Base-by-base conservation (phyloP, 2,329 filamentous ascomycete genomes). In the Aspergillus sp. region DNA sequence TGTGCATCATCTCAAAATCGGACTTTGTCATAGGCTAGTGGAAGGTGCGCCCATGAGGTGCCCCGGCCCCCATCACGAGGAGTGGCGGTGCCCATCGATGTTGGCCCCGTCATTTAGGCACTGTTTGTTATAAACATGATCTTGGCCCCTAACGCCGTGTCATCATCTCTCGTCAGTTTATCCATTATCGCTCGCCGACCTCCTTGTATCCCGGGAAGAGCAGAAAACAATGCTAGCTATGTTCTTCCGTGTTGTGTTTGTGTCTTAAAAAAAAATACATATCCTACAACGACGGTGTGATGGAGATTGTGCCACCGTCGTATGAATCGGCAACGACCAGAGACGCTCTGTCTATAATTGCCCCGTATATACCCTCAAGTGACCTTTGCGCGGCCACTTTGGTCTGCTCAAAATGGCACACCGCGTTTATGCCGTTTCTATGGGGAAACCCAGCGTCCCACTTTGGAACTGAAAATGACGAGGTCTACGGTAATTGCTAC, bases 381-480 rank as follows among this genome's bases (percentile, higher is more conserved):
- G 82, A 85, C 57, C 76, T 87, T 5, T 86, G 82, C 61, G 77
- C 82, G 23, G 80, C 79, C 7, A 80, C 81, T 5, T 70, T 86
- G 27, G 84, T 86, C 8, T 85, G 80, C 64, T 79, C 73, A 54
- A 73, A 76, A 75, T 86, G 84, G 83, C 82, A 86, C 64, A 65
- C 72, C 27, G 79, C 82, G n/a, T 86, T 86, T 62, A 77, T 80
- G 52, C 83, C 83, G 2, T 80, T 82, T 61, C 76, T 87, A 1
- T 87, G 85, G 85, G 84, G 84, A 15, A 82, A 84, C 64, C 85
- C 85, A 19, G 83, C 84, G 0, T 85, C 83, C 8, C 84, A 87
- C 68, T 87, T 87, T 66, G 83, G 82, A 31, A 77, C 77, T 2
- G 79, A 86, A 52, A 84, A 86, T 65, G 84, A 86, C 66, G 81